Percentiles rank a stretch among this genome's conserved stretches.
Conservation (phyloP, 169 alveolate species). For the Plasmodium billcollinsi region DNA sequence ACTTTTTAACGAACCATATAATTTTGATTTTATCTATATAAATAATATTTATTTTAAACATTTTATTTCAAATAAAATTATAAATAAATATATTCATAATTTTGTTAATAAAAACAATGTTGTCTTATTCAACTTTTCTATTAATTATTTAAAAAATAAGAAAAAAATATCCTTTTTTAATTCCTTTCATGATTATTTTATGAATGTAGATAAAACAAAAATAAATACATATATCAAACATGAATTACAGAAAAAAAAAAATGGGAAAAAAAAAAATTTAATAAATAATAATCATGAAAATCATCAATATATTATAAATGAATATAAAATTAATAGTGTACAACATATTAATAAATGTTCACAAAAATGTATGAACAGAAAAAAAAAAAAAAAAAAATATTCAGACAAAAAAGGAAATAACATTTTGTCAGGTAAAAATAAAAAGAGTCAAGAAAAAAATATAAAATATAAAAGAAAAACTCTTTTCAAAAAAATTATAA, state of each 20-base stretch:
- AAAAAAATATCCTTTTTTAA: slow-evolving; percentile 38
- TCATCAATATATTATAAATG: no score
- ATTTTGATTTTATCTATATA: slow-evolving; percentile 31
- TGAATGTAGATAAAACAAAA: not conserved
- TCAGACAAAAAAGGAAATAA: no score
- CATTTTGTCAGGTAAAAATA: no score
- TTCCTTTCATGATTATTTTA: slow-evolving; percentile 40
- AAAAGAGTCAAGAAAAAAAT: not conserved
- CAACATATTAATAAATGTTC: not conserved
- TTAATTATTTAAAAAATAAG: slow-evolving; percentile 7
- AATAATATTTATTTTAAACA: slow-evolving; percentile 28
- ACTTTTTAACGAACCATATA: slow-evolving; percentile 19
- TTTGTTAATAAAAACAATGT: slow-evolving; percentile 28
- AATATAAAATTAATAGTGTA: no score
- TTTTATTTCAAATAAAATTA: slow-evolving; percentile 21
- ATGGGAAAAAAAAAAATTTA: not conserved
- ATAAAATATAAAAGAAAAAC: slow-evolving; percentile 1
- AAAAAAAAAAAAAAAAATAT: no score
- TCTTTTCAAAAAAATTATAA: slow-evolving; percentile 28
- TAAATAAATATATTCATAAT: slow-evolving; percentile 12
- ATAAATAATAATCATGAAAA: no score
- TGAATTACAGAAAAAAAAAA: not conserved
- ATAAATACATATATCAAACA: not conserved
- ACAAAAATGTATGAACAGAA: not conserved
- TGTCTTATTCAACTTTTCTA: slow-evolving; percentile 37